Conservation (phyloP, 345 rosid species). For the Populus tremula region DNA sequence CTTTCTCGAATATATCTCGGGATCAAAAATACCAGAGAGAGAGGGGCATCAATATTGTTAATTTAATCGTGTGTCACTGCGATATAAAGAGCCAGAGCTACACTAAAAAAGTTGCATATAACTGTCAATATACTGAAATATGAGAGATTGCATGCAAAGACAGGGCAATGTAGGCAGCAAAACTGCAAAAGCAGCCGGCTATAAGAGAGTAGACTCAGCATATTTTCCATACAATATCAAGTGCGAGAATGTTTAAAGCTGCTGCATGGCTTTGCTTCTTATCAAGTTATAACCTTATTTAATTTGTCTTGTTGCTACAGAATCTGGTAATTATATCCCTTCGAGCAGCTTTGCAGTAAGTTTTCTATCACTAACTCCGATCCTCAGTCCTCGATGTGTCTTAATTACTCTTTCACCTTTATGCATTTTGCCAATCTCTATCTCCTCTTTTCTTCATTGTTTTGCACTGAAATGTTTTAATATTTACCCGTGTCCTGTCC, state of each 20-base stretch:
- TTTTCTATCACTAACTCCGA: slow-evolving; percentile 24
- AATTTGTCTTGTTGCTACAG: slow-evolving; percentile 23
- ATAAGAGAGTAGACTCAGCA: slow-evolving; percentile 19
- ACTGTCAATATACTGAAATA: slow-evolving; percentile 24
- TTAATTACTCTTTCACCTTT: background rate
- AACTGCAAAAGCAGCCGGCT: slow-evolving; percentile 31
- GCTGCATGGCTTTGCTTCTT: slow-evolving; percentile 12
- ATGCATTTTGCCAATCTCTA: background rate
- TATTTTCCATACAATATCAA: slow-evolving; percentile 24
- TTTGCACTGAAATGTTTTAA: slow-evolving; percentile 1
- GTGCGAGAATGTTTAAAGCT: slow-evolving; percentile 41
- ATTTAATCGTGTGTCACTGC: background rate
- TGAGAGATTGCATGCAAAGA: slow-evolving; percentile 13
- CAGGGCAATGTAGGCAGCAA: slow-evolving; percentile 8
- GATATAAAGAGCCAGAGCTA: slow-evolving; percentile 20
- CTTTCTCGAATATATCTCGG: slow-evolving; percentile 48
- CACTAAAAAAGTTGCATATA: slow-evolving; percentile 37
- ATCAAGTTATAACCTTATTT: slow-evolving; percentile 9
- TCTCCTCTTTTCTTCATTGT: slow-evolving; percentile 3
- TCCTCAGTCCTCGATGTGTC: slow-evolving; percentile 11
- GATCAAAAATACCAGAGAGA: slow-evolving; percentile 24
- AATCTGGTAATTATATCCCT: slow-evolving; percentile 26
- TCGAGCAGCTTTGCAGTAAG: slow-evolving; percentile 29
- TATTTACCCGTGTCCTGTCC: background rate
- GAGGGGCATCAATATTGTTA: background rate